A percentile compares a stretch with the other conserved stretches of the same genome.
These are phyloP conservation scores for Sordaria brevicollis DNA, from an alignment of 495 filamentous ascomycete genomes.

Conservation along the genomic window DNA sequence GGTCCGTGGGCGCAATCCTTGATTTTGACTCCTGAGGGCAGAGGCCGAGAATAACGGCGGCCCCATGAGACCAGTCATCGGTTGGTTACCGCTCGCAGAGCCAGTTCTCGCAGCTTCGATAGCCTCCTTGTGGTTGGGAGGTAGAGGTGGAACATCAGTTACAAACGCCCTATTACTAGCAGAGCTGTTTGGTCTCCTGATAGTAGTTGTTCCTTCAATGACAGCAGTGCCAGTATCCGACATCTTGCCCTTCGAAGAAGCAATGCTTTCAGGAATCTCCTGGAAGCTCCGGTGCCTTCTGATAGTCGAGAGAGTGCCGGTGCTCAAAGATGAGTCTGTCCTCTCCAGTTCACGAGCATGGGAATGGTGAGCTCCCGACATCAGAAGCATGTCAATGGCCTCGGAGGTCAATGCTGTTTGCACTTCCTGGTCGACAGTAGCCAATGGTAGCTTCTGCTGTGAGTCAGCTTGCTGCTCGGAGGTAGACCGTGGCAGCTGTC, in stretches of 20 bases:
- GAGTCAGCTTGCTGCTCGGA: slow-evolving; percentile 27
- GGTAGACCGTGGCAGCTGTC: slow-evolving; percentile 18
- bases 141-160: slow-evolving; percentile 55
- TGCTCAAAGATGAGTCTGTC: slow-evolving; percentile 13
- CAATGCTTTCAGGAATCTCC: slow-evolving; percentile 27
- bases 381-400: slow-evolving; percentile 57
- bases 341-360: slow-evolving; percentile 15
- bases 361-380: slow-evolving; percentile 25
- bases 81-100: slow-evolving; percentile 36
- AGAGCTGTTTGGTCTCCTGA: slow-evolving; percentile 56
- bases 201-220: slow-evolving; percentile 13
- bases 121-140: slow-evolving; percentile 67
- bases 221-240: slow-evolving; percentile 14
- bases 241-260: slow-evolving; percentile 24
- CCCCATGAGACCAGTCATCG: slow-evolving; percentile 56
- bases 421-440: slow-evolving; percentile 54
- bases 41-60: slow-evolving; percentile 79
- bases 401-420: slow-evolving; percentile 68
- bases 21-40: slow-evolving; percentile 43
- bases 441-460: slow-evolving; percentile 21
- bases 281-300: slow-evolving; percentile 26
- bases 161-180: slow-evolving; percentile 41
- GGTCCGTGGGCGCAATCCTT: slow-evolving; percentile 55
- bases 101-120: slow-evolving; percentile 65
- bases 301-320: slow-evolving; percentile 22